phyloP scores from a whole-genome alignment of 768 basidiomycete species.

The Termitomyces sp. region DNA sequence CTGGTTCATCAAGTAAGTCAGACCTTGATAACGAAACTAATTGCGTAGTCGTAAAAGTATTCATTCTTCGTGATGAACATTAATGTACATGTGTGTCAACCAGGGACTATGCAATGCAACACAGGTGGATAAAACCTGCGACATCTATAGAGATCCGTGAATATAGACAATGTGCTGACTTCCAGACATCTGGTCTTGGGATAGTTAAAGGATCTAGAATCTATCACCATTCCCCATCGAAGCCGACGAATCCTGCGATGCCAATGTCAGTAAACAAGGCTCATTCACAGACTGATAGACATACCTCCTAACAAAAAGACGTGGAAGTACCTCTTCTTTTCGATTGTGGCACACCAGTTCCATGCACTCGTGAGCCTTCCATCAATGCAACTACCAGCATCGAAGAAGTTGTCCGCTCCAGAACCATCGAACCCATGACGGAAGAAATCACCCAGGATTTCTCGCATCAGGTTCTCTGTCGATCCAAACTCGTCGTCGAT shows the following conservation, averaged over 20 bases:
- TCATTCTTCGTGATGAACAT: not conserved
- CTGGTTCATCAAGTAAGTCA: not conserved
- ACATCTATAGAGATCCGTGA: not conserved
- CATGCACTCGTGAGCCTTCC: constrained; percentile 85
- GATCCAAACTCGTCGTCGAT: constrained; percentile 83
- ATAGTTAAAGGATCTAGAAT: not conserved
- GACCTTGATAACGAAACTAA: not conserved
- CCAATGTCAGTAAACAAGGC: not conserved
- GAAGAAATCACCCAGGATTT: constrained; percentile 82
- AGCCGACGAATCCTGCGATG: constrained; percentile 67
- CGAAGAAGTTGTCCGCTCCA: constrained; percentile 88
- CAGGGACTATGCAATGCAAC: not conserved
- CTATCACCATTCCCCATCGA: constrained; percentile 78
- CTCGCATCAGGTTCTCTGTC: constrained; percentile 56
- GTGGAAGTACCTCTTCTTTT: constrained; percentile 83
- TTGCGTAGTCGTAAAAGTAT: not conserved
- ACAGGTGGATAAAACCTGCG: not conserved
- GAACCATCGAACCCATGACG: constrained; percentile 86
- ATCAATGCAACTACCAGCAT: constrained; percentile 82
- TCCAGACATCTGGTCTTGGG: not conserved
- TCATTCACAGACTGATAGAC: constrained; percentile 16
- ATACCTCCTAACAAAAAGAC: constrained; percentile 72
- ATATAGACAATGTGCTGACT: not conserved
- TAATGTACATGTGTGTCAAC: not conserved
- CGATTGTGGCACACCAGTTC: constrained; percentile 85